phyloP scores from a whole-genome alignment of 768 basidiomycete species.

The Flagelloscypha sp. region DNA sequence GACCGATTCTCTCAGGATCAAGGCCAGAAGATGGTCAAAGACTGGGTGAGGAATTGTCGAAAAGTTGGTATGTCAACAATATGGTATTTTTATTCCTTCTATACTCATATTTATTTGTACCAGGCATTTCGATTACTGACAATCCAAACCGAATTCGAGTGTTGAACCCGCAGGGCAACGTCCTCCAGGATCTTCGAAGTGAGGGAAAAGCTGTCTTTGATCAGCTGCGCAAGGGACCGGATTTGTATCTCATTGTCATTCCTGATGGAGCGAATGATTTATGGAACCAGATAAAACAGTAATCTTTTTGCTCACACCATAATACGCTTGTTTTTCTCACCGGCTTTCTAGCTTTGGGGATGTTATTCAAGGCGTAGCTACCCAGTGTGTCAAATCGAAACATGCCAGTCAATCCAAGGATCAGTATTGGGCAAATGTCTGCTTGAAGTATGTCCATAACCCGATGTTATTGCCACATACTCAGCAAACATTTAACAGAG shows the following conservation, averaged over 20 bases:
- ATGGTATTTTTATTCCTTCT: background rate
- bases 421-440: constrained; percentile 58
- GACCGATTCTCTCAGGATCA: constrained; percentile 32
- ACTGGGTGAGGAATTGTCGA: constrained; percentile 25
- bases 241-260: constrained; percentile 40
- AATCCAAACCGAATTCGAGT: background rate
- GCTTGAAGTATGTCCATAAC: constrained; percentile 35
- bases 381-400: constrained; percentile 52
- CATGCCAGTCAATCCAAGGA: constrained; percentile 37
- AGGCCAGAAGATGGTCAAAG: constrained; percentile 30
- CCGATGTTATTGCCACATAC: background rate
- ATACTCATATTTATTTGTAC: constrained; percentile 1
- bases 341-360: constrained; percentile 13
- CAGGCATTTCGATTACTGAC: background rate
- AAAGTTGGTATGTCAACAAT: constrained; percentile 33
- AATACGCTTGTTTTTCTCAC: background rate
- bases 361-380: constrained; percentile 49
- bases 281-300: constrained; percentile 52
- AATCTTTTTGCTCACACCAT: background rate
- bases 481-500: constrained; percentile 26
- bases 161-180: constrained; percentile 1
- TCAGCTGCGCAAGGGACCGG: constrained; percentile 27
- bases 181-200: background rate
- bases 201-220: constrained; percentile 27
- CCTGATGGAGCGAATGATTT: constrained; percentile 49